Evolutionary conservation across 2,329 filamentous ascomycete species (phyloP).

Genomic region (Scopulariopsis brevicaulis): DNA sequence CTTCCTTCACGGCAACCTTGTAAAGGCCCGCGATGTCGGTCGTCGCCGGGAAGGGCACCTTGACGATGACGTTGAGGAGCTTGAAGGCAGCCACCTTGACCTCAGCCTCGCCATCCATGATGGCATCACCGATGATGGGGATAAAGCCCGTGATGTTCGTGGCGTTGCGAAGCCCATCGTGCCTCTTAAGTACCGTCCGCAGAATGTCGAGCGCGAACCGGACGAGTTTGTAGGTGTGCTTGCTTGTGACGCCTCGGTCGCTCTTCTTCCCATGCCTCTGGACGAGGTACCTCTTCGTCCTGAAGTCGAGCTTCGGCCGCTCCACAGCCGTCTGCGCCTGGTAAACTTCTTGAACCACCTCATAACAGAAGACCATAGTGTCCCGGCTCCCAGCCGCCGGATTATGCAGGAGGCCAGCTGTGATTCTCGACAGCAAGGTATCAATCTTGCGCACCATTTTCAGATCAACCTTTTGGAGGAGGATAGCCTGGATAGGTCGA

Average conservation of each 20-base stretch:
- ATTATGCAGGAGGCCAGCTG: slow-evolving; percentile 74
- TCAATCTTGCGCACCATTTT: slow-evolving; percentile 85
- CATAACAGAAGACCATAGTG: slow-evolving; percentile 88
- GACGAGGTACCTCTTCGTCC: slow-evolving; percentile 63
- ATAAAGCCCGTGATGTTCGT: slow-evolving; percentile 77
- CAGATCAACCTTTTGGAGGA: slow-evolving; percentile 75
- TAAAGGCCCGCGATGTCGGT: slow-evolving; percentile 46
- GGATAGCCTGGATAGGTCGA: slow-evolving; percentile 63
- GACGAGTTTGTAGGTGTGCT: slow-evolving; percentile 77
- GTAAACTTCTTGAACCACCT: slow-evolving; percentile 83
- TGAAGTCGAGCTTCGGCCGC: slow-evolving; percentile 46
- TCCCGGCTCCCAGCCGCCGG: slow-evolving; percentile 66
- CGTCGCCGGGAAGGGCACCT: slow-evolving; percentile 68
- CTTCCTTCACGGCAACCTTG: slow-evolving; percentile 75
- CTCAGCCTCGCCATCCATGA: slow-evolving; percentile 79
- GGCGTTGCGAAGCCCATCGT: slow-evolving; percentile 68
- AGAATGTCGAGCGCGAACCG: slow-evolving; percentile 83
- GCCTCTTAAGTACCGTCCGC: slow-evolving; percentile 74
- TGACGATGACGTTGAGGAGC: slow-evolving; percentile 74
- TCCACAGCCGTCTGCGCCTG: slow-evolving; percentile 42
- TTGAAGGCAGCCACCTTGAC: slow-evolving; percentile 82
- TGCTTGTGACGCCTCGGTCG: slow-evolving; percentile 60
- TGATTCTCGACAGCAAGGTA: slow-evolving; percentile 72
- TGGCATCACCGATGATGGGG: slow-evolving; percentile 76
- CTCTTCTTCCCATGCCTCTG: slow-evolving; percentile 70